Base-by-base conservation (phyloP, 352 stramenopile genomes). In the Albugo laibachii region DNA sequence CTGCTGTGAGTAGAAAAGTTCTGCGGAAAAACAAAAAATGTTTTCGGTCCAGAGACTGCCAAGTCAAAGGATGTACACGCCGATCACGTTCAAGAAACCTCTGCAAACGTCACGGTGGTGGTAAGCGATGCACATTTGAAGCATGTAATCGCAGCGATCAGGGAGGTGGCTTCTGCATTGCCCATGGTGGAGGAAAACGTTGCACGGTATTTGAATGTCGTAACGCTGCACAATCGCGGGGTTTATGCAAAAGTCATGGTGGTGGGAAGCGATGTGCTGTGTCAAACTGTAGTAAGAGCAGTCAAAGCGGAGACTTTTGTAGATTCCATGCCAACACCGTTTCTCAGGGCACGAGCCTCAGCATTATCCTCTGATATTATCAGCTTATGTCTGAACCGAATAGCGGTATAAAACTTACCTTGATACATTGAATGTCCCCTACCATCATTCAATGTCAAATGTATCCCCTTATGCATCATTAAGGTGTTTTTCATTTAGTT, bases 31-130 rank as follows among this genome's bases (percentile, higher is more conserved):
- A 31, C 3, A 31, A 10, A 8, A 31, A 31, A 8, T 31, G 24
- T 31, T 31, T 31, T 31, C 24, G 24, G 48, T 79, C 61, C 1
- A 85, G 83, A 34, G 59, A 81, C 45, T 89, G 76, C 52, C 57
- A 65, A 18, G 56, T 89, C 15, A 59, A 57, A 2, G 73, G 73
- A 6, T 92, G 78, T 41, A 64, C 50, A 20, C 88, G 86, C 65
- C 71, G 69, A 11, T 73, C 75, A 37, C 63, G 79, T 11, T 92
- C 79, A 12, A 74, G 62, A 63, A 75, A 77, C 20, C 58, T 89
- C 3, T 92, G 79, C 51, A 92, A 92, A 51, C 76, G 76, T 10
- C 79, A 92, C 41, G 79, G 79, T 11, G 79, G 79, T 11, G 79
- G 79, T 6, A 92, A 88, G 42, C 61, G 79, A 21, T 92, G 78